Evolutionary conservation across 768 basidiomycete species (phyloP).

Genomic region (Serendipita sp.): DNA sequence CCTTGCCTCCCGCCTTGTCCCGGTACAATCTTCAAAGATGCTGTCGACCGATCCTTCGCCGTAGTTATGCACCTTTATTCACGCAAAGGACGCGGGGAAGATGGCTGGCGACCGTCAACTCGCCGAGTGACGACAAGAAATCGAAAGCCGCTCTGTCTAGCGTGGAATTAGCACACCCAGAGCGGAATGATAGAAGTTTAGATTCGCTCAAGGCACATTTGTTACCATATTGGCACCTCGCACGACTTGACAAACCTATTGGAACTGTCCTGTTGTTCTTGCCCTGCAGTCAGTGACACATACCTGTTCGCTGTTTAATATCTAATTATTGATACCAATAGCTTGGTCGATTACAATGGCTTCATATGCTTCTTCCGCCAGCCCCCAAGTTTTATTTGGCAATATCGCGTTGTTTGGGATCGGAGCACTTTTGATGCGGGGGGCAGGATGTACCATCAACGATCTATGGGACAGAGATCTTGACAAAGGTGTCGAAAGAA

Average conservation of each 20-base stretch:
- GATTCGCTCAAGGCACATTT: not conserved
- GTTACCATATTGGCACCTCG: conserved; percentile 72
- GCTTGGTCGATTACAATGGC: conserved; percentile 99
- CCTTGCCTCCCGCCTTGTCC: not conserved
- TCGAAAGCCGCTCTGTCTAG: no score
- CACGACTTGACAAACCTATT: conserved; percentile 90
- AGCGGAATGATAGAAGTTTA: no score
- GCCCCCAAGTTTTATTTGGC: conserved; percentile 49
- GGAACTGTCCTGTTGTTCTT: conserved; percentile 84
- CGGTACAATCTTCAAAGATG: not conserved
- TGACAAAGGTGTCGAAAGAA: conserved; percentile 82
- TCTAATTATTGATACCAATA: conserved; percentile 21
- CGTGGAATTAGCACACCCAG: no score
- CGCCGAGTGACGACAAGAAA: not conserved
- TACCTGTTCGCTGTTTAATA: not conserved
- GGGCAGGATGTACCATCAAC: conserved; percentile 97
- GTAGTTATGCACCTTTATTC: not conserved
- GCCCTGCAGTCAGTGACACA: conserved; percentile 66
- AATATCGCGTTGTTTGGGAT: conserved; percentile 74
- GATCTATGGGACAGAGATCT: conserved; percentile 95
- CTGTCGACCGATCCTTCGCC: not conserved
- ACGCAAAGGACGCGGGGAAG: not conserved
- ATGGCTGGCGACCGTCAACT: not conserved
- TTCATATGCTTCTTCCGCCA: conserved; percentile 57
- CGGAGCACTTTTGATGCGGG: conserved; percentile 90